Base-by-base conservation (phyloP, 2,329 filamentous ascomycete species). In the Fusarium udum region DNA sequence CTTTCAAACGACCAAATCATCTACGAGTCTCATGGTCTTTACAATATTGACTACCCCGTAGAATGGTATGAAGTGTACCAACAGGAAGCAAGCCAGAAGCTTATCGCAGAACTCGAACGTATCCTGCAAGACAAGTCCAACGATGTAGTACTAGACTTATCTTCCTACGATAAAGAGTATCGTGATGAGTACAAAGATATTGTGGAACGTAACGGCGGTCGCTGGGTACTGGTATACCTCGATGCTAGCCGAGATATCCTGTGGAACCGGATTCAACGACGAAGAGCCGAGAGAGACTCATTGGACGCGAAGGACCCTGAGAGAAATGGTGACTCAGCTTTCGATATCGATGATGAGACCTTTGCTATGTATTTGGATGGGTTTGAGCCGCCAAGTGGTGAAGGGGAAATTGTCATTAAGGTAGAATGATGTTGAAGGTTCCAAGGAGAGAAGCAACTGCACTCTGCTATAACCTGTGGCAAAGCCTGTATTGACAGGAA, bases 81-180 rank as follows among this genome's bases (percentile, higher is more conserved):
- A 4, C 5, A 18, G 2, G 59, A 66, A 37, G 63, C 63, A 5
- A 45, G 53, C 36, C 42, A 49, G 15, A 42, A 37, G 7, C 34
- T 66, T 4, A 20, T 64, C 3, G 18, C 42, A 16, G 53, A 58
- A 5, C 48, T 78, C 6, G 43, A 45, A 16, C 31, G 37, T 9
- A 64, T 79, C 1, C 40, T 76, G 4, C 40, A 72, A 13, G 65
- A 71, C 3, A 65, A 67, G 8, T 39, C 60, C 3, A 71, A 48
- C 9, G 76, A 82, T 46, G 64, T 80, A n/a, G 70, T 81, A 4
- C 58, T 81, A 13, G 81, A 82, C 45, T 63, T 79, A 5, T 79
- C 80, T 1, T 79, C 81, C 62, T 82, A 78, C 48, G 75, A 74
- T 45, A 78, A 74, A 61, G 71, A 74, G 13, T 80, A 82, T 43